phyloP scores from a whole-genome alignment of 345 rosid genomes.

The Eucalyptus albens region DNA sequence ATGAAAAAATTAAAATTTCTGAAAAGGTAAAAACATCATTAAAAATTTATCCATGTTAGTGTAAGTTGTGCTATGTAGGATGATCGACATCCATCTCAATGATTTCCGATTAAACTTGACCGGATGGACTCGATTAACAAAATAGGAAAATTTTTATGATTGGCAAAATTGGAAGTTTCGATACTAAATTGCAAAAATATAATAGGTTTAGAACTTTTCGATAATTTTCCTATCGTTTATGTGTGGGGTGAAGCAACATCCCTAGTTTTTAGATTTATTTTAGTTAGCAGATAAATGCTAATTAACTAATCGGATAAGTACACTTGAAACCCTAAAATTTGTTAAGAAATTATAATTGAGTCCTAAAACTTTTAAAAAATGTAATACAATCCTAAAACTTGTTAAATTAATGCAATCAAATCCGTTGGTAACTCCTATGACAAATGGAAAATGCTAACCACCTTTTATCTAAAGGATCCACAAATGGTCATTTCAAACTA shows the following conservation, averaged over 20 bases:
- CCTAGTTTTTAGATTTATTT: neutral
- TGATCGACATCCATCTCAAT: fast-evolving
- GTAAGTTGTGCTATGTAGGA: fast-evolving
- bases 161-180: fast-evolving
- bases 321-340: too few species aligned
- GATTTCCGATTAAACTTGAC: fast-evolving
- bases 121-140: fast-evolving
- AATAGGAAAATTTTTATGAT: too few species aligned
- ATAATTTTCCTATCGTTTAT: fast-evolving
- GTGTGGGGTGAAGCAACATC: neutral
- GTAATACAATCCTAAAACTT: fast-evolving
- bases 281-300: neutral
- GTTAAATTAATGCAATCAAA: neutral
- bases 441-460: neutral
- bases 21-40: too few species aligned
- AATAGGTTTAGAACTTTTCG: fast-evolving
- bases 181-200: too few species aligned
- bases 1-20: fast-evolving
- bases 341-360: fast-evolving
- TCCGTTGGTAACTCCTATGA: neutral
- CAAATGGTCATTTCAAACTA: neutral
- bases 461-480: neutral
- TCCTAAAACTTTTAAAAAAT: fast-evolving
- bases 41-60: fast-evolving
- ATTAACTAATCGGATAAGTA: fast-evolving